These are phyloP conservation scores for Zoysia matrella DNA, from an alignment of 202 grass and related monocot genomes.

Conservation along the genomic window DNA sequence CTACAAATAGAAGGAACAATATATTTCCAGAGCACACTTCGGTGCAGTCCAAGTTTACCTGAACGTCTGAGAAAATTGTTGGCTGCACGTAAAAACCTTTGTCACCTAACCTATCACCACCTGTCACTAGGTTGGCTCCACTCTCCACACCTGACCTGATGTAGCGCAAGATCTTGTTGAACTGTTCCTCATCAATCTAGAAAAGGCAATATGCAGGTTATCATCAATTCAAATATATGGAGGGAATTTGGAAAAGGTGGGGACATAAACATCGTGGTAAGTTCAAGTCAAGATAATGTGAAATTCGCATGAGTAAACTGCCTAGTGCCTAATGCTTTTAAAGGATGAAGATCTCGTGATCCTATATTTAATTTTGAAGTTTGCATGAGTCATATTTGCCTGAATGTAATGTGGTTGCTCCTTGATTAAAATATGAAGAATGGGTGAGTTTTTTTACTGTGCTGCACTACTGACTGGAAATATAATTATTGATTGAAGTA, in stretches of 20 bases:
- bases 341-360: background rate
- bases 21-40: background rate
- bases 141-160: slow-evolving; percentile 70
- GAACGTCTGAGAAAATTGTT: slow-evolving; percentile 90
- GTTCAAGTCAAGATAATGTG: background rate
- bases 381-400: background rate
- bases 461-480: background rate
- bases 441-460: background rate
- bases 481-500: background rate
- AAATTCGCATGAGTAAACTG: background rate
- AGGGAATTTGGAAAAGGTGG: background rate
- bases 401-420: background rate
- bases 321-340: background rate
- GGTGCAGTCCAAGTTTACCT: slow-evolving; percentile 52
- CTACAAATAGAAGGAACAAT: background rate
- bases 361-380: background rate
- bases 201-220: slow-evolving; percentile 8
- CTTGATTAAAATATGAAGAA: background rate
- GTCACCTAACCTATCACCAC: slow-evolving; percentile 75
- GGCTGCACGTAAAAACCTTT: slow-evolving; percentile 96
- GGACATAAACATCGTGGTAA: background rate
- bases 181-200: slow-evolving; percentile 87
- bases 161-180: slow-evolving; percentile 84
- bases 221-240: background rate
- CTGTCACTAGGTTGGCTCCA: slow-evolving; percentile 71